These are phyloP conservation scores for Salvia splendens DNA, from an alignment of 257 asterid genomes.

Conservation along the genomic window DNA sequence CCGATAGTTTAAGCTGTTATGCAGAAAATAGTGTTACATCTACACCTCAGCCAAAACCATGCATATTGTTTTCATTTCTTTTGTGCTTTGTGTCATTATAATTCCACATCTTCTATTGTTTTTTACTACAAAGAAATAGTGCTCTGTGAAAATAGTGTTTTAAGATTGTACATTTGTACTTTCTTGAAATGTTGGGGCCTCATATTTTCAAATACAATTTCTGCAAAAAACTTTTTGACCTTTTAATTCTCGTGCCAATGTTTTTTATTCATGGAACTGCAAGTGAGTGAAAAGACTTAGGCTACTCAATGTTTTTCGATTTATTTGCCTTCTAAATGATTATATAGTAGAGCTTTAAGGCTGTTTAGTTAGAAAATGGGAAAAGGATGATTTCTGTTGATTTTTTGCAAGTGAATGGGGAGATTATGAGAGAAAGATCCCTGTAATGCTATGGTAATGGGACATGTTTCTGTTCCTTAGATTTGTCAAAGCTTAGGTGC, in stretches of 20 bases:
- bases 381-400: neutral
- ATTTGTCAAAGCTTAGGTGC: slow-evolving; percentile 11
- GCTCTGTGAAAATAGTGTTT: neutral
- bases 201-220: neutral
- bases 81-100: neutral
- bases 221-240: too few relatives aligned
- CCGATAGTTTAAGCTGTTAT: neutral
- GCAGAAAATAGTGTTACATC: slow-evolving; percentile 16
- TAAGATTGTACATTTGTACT: slow-evolving; percentile 10
- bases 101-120: neutral
- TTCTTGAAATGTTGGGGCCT: slow-evolving; percentile 5
- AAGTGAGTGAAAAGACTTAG: neutral
- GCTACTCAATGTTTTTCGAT: neutral
- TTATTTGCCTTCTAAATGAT: neutral
- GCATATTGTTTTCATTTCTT: slow-evolving; percentile 1
- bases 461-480: slow-evolving; percentile 4
- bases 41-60: slow-evolving; percentile 9
- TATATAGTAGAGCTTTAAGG: neutral
- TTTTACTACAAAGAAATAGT: slow-evolving; percentile 9
- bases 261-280: slow-evolving; percentile 4
- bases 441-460: neutral
- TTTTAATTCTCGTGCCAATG: neutral
- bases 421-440: neutral
- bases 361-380: neutral
- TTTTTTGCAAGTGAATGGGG: neutral